These are phyloP conservation scores for Silene conica DNA, from an alignment of 148 eudicot genomes.

Conservation along the genomic window DNA sequence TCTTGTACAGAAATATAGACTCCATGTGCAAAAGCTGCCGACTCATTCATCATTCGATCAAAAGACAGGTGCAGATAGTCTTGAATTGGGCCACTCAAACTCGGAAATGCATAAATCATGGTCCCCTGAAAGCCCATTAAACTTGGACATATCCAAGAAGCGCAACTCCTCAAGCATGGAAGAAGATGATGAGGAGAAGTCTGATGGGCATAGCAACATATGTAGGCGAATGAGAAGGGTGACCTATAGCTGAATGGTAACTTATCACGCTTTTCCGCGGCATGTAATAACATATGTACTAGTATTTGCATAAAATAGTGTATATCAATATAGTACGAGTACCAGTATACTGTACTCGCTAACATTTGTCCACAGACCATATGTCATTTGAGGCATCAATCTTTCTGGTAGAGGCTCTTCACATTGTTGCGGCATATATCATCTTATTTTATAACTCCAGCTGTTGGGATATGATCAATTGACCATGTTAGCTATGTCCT, in stretches of 20 bases:
- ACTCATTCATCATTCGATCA: constrained; percentile 3
- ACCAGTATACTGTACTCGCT: not conserved
- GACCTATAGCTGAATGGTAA: not conserved
- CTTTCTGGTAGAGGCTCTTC: too few species aligned
- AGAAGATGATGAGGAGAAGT: constrained; percentile 45
- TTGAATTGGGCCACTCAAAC: constrained; percentile 22
- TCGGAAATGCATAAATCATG: constrained; percentile 13
- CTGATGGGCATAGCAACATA: constrained; percentile 34
- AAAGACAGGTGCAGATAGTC: constrained; percentile 9
- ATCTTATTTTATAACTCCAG: too few species aligned
- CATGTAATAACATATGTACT: constrained; percentile 2
- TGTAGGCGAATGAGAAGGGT: constrained; percentile 7
- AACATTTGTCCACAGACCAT: not conserved
- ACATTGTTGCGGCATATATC: too few species aligned
- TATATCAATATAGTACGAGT: not conserved
- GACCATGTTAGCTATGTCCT: too few species aligned
- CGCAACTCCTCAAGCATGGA: constrained; percentile 33
- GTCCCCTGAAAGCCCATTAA: constrained; percentile 45
- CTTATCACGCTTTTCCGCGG: not conserved
- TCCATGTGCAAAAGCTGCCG: constrained; percentile 43
- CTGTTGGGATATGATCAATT: too few species aligned
- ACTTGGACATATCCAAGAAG: constrained; percentile 21
- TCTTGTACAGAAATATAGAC: constrained; percentile 50
- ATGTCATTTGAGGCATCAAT: not conserved
- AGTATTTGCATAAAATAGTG: not conserved